Conservation (phyloP, 1,139 yeast species). For the Suhomyces maxii region DNA sequence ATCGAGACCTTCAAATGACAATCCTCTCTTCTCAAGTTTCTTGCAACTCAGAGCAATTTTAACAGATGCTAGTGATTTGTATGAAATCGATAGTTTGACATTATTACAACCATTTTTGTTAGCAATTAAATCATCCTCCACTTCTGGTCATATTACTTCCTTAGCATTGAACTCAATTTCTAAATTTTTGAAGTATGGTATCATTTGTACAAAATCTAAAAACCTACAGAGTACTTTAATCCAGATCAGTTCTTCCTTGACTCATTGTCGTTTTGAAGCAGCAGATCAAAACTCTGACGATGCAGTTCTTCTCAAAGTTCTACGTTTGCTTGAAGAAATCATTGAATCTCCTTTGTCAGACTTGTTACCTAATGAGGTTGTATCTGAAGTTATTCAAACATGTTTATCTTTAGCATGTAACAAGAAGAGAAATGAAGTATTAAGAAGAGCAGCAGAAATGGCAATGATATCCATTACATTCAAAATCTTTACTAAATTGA, state of each 20-base stretch:
- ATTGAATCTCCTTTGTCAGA: slow-evolving; percentile 65
- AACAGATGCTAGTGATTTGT: slow-evolving; percentile 53
- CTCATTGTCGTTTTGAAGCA: slow-evolving; percentile 95
- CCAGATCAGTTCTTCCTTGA: slow-evolving; percentile 71
- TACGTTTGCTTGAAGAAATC: slow-evolving; percentile 69
- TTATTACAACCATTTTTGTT: slow-evolving; percentile 83
- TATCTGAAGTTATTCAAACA: slow-evolving; percentile 88
- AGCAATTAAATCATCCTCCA: slow-evolving; percentile 81
- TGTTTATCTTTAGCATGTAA: slow-evolving; percentile 92
- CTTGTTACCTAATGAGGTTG: slow-evolving; percentile 72
- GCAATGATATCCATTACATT: slow-evolving; percentile 73
- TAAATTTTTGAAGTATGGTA: slow-evolving; percentile 67
- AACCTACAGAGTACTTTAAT: slow-evolving; percentile 52
- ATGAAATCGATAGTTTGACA: slow-evolving; percentile 67
- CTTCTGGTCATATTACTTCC: slow-evolving; percentile 84
- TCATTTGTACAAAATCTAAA: slow-evolving; percentile 46
- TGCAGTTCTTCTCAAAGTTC: slow-evolving; percentile 80
- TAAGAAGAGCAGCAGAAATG: slow-evolving; percentile 87
- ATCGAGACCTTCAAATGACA: slow-evolving; percentile 32
- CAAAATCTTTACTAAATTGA: slow-evolving; percentile 63
- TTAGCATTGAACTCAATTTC: slow-evolving; percentile 76
- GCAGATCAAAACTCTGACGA: slow-evolving; percentile 93
- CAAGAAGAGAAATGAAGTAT: slow-evolving; percentile 85
- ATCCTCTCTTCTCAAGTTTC: slow-evolving; percentile 78
- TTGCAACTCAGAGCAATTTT: slow-evolving; percentile 74